phyloP scores from a whole-genome alignment of 1,284 basidiomycete species.

The Ceratobasidium sp. region DNA sequence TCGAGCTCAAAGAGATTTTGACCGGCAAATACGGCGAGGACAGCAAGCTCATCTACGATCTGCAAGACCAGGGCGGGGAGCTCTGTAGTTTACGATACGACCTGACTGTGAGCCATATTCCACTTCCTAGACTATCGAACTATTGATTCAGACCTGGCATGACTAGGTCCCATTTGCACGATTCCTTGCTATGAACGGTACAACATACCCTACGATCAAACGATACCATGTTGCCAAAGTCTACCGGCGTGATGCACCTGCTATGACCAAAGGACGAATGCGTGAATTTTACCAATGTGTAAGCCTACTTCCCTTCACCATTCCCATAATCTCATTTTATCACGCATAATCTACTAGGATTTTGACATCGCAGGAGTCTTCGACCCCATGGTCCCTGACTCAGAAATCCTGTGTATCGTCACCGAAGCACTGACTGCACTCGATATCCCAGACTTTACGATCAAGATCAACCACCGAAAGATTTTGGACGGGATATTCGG shows the following conservation, averaged over 20 bases:
- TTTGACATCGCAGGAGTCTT: slow-evolving; percentile 95
- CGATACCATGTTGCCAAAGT: slow-evolving; percentile 99
- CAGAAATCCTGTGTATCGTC: slow-evolving; percentile 88
- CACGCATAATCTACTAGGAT: slow-evolving; percentile 69
- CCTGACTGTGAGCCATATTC: slow-evolving; percentile 75
- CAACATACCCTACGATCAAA: slow-evolving; percentile 80
- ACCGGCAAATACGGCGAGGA: slow-evolving; percentile 98
- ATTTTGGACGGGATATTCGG: slow-evolving; percentile 98
- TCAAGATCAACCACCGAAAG: slow-evolving; percentile 98
- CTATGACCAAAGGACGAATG: slow-evolving; percentile 98
- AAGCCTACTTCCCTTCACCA: slow-evolving; percentile 55
- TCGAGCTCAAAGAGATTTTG: slow-evolving; percentile 96
- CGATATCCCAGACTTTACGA: slow-evolving; percentile 92
- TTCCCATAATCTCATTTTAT: too few relatives aligned
- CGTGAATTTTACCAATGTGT: slow-evolving; percentile 99
- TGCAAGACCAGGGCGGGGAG: slow-evolving; percentile 99
- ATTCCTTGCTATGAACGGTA: slow-evolving; percentile 95
- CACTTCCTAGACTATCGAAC: background rate
- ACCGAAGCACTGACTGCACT: slow-evolving; percentile 87
- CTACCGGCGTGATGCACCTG: slow-evolving; percentile 95
- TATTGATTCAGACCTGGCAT: background rate
- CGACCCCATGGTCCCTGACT: slow-evolving; percentile 98
- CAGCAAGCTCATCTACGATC: slow-evolving; percentile 97
- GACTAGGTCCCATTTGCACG: slow-evolving; percentile 87
- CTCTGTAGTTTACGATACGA: slow-evolving; percentile 96